A percentile compares a stretch with the other conserved stretches of the same genome.
phyloP scores from a whole-genome alignment of 768 basidiomycete species.

The Leccinum variicolor region DNA sequence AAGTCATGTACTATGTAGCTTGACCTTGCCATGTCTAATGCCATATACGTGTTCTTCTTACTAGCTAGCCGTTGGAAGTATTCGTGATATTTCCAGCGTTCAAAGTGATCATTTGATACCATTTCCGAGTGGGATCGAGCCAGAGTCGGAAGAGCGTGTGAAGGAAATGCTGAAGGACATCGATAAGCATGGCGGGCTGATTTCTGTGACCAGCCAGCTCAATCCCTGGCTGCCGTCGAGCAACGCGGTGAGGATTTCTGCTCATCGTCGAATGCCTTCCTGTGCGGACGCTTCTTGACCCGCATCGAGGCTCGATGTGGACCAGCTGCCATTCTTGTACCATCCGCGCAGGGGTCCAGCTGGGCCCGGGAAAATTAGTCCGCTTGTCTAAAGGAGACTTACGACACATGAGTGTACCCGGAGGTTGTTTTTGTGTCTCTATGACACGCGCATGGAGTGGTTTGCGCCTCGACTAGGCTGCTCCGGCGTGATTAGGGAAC shows the following conservation, averaged over 20 bases:
- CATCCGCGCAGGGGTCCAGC: constrained; percentile 32
- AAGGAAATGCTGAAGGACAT: constrained; percentile 51
- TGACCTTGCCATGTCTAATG: too few species aligned
- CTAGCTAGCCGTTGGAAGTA: too few species aligned
- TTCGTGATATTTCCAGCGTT: too few species aligned
- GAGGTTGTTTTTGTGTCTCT: constrained; percentile 57
- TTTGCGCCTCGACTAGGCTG: constrained; percentile 45
- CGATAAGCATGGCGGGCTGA: constrained; percentile 35
- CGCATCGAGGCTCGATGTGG: constrained; percentile 34
- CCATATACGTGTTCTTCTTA: too few species aligned
- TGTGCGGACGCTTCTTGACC: constrained; percentile 46
- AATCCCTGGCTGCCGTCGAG: constrained; percentile 55
- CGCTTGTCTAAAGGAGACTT: constrained; percentile 22
- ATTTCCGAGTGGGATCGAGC: constrained; percentile 6
- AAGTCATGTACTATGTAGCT: too few species aligned
- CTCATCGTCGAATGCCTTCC: constrained; percentile 50
- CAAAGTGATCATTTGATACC: too few species aligned
- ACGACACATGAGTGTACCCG: constrained; percentile 44
- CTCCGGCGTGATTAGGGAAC: too few species aligned
- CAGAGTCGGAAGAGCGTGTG: constrained; percentile 57
- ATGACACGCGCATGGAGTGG: constrained; percentile 27
- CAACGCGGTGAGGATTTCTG: constrained; percentile 40
- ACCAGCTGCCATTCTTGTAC: constrained; percentile 47
- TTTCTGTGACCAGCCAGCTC: constrained; percentile 54
- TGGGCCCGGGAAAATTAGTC: neutral